phyloP scores from a whole-genome alignment of 2,329 filamentous ascomycete genomes.

The Fusarium nodosum region DNA sequence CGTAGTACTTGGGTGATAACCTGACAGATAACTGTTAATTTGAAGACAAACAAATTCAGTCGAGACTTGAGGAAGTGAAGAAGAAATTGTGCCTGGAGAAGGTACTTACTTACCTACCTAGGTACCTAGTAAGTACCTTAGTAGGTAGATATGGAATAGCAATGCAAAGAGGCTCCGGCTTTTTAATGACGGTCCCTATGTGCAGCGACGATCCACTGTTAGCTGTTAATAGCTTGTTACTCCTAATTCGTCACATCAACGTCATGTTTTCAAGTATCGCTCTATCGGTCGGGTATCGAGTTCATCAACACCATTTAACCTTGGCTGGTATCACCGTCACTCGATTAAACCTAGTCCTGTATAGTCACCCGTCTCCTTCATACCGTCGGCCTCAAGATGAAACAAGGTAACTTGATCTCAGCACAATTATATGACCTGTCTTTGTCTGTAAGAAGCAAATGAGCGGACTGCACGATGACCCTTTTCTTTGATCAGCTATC shows the following conservation, averaged over 20 bases:
- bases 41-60: background rate
- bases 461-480: constrained; percentile 6
- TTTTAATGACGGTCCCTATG: constrained; percentile 18
- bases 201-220: constrained; percentile 28
- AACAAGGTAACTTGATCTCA: constrained; percentile 14
- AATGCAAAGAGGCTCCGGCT: constrained; percentile 4
- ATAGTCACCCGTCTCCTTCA: constrained; percentile 16
- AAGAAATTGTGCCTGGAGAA: background rate
- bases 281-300: constrained; percentile 20
- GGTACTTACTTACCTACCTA: no score
- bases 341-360: constrained; percentile 7
- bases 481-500: constrained; percentile 19
- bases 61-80: background rate
- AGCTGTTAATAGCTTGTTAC: constrained; percentile 27
- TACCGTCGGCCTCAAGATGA: constrained; percentile 16
- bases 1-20: background rate
- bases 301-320: background rate
- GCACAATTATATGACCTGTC: constrained; percentile 17
- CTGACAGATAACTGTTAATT: background rate
- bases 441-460: constrained; percentile 3
- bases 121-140: no score
- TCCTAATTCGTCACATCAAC: background rate
- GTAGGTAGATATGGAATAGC: background rate
- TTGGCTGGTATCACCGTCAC: background rate
- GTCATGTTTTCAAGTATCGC: constrained; percentile 15